Evolutionary conservation across 768 basidiomycete species (phyloP).

Genomic region (Agrocybe pediades): DNA sequence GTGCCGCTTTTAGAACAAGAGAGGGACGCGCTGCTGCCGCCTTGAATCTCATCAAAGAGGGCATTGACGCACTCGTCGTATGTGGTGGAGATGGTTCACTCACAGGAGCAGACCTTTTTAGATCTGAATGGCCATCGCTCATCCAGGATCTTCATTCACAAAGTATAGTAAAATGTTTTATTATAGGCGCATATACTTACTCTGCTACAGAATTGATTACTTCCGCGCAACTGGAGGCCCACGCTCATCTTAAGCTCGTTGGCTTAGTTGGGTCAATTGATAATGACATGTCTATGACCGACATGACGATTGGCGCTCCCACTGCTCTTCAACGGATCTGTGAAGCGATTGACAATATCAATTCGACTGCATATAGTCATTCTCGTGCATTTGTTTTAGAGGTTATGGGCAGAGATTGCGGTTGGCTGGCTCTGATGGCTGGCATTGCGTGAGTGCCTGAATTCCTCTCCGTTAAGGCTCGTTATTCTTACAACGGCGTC

Average conservation of each 20-base stretch:
- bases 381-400: slow-evolving; percentile 97
- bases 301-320: slow-evolving; percentile 94
- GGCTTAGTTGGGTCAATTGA: slow-evolving; percentile 99
- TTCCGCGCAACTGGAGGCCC: slow-evolving; percentile 64
- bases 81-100: slow-evolving; percentile 98
- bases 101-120: slow-evolving; percentile 93
- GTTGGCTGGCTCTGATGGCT: slow-evolving; percentile 96
- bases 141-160: slow-evolving; percentile 65
- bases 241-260: slow-evolving; percentile 90
- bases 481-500: background rate
- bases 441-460: slow-evolving; percentile 71
- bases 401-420: slow-evolving; percentile 99
- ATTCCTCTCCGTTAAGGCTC: background rate
- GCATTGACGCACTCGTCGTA: slow-evolving; percentile 95
- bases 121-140: slow-evolving; percentile 92
- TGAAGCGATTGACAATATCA: slow-evolving; percentile 97
- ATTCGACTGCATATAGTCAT: slow-evolving; percentile 94
- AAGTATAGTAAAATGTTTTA: slow-evolving; percentile 36
- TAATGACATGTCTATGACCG: slow-evolving; percentile 98
- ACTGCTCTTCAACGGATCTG: slow-evolving; percentile 97
- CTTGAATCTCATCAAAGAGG: slow-evolving; percentile 90
- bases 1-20: slow-evolving; percentile 75
- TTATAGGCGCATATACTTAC: background rate
- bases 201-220: slow-evolving; percentile 81
- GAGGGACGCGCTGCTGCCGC: slow-evolving; percentile 92